A percentile compares a stretch with the other conserved stretches of the same genome.
These are phyloP conservation scores for Phytophthora pluvialis DNA, from an alignment of 352 stramenopile genomes.

Conservation along the genomic window DNA sequence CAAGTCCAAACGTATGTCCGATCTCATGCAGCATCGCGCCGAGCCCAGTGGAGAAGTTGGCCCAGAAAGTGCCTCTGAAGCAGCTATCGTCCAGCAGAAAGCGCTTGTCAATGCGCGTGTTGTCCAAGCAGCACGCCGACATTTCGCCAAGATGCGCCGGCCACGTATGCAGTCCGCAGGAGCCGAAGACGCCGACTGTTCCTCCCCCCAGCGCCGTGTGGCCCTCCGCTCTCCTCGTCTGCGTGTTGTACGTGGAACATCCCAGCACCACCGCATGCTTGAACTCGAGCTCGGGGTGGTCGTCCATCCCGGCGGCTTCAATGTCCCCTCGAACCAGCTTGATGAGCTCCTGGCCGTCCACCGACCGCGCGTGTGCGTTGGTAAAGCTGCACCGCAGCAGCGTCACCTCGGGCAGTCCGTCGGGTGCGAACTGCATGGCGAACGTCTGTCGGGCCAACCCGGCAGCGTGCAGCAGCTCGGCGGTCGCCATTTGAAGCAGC, in stretches of 20 bases:
- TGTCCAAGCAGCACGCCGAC: conserved; percentile 61
- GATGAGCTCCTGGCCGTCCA: conserved; percentile 72
- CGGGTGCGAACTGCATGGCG: conserved; percentile 53
- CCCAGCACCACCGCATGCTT: conserved; percentile 81
- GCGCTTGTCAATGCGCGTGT: conserved; percentile 52
- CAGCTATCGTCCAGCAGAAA: conserved; percentile 68
- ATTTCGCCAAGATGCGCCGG: conserved; percentile 55
- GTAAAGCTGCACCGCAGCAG: conserved; percentile 64
- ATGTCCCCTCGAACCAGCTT: conserved; percentile 60
- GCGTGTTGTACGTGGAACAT: conserved; percentile 63
- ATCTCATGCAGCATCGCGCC: conserved; percentile 73
- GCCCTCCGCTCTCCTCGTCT: conserved; percentile 55
- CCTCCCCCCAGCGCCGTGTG: conserved; percentile 66
- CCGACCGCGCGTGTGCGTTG: conserved; percentile 48
- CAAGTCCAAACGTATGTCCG: conserved; percentile 68
- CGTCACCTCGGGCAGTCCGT: conserved; percentile 59
- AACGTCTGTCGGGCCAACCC: conserved; percentile 61
- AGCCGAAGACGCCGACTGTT: conserved; percentile 70
- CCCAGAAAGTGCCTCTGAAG: conserved; percentile 63
- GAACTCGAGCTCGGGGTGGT: conserved; percentile 38
- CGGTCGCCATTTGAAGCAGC: conserved; percentile 59
- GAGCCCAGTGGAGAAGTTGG: conserved; percentile 69
- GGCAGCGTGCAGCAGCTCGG: conserved; percentile 54
- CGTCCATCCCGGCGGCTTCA: conserved; percentile 40
- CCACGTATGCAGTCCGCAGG: conserved; percentile 73